Evolutionary conservation across 345 rosid genomes (phyloP).

Genomic region (Dipteronia sinensis): DNA sequence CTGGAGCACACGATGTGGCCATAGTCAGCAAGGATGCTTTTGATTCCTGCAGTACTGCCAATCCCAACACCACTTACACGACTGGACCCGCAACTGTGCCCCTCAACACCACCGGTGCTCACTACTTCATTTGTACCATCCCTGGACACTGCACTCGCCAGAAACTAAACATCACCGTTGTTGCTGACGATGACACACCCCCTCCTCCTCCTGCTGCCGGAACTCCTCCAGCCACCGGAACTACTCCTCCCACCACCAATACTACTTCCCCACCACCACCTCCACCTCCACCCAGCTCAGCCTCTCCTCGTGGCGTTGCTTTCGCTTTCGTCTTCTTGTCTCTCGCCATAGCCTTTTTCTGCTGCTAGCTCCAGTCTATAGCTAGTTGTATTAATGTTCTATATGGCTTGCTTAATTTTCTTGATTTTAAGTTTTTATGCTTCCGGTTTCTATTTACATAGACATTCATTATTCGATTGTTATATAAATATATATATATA

Average conservation of each 20-base stretch:
- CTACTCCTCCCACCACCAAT: neutral
- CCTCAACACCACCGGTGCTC: conserved; percentile 32
- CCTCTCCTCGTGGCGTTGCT: conserved; percentile 23
- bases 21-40: conserved; percentile 30
- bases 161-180: conserved; percentile 30
- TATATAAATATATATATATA: too few species aligned
- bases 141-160: conserved; percentile 38
- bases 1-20: conserved; percentile 40
- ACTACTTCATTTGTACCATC: conserved; percentile 34
- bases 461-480: too few species aligned
- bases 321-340: conserved; percentile 6
- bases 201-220: neutral
- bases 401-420: too few species aligned
- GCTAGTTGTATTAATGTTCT: too few species aligned
- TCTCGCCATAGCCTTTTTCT: conserved; percentile 10
- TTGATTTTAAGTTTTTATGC: too few species aligned
- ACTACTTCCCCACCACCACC: neutral
- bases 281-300: conserved; percentile 12
- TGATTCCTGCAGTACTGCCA: conserved; percentile 29
- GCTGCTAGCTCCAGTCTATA: neutral
- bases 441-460: too few species aligned
- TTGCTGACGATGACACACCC: neutral
- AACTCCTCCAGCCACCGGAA: neutral
- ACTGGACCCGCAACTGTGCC: conserved; percentile 28
- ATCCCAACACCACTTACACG: neutral